Percentiles rank a stretch among this genome's conserved stretches.
These are phyloP conservation scores for Leccinum pachyderme DNA, from an alignment of 1,284 basidiomycete genomes.

Conservation along the genomic window DNA sequence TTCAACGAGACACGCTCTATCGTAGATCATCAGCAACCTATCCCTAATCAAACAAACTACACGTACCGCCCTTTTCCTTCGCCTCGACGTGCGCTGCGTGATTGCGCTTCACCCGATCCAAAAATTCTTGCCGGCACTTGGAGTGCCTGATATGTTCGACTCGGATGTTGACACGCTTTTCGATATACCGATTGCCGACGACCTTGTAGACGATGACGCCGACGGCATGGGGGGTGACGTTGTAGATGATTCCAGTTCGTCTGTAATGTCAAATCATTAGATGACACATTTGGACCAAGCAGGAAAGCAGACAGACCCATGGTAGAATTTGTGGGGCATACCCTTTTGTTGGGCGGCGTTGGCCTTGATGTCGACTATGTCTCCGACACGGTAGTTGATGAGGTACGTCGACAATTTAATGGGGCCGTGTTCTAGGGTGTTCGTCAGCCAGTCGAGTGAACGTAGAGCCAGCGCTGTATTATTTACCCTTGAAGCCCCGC, in stretches of 20 bases:
- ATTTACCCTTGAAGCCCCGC: conserved; percentile 90
- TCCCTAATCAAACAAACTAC: neutral
- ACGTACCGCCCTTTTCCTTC: conserved; percentile 86
- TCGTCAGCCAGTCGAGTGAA: conserved; percentile 16
- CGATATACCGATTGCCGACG: conserved; percentile 98
- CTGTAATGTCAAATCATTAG: conserved; percentile 39
- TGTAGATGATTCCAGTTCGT: conserved; percentile 97
- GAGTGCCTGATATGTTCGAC: conserved; percentile 98
- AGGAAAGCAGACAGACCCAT: conserved; percentile 58
- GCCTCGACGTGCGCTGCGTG: conserved; percentile 82
- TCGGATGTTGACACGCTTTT: conserved; percentile 99
- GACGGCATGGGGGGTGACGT: conserved; percentile 93
- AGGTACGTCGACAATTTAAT: conserved; percentile 93
- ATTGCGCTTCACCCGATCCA: conserved; percentile 95
- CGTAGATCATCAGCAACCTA: neutral
- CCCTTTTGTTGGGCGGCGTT: conserved; percentile 99
- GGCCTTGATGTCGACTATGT: conserved; percentile 99
- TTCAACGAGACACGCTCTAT: conserved; percentile 83
- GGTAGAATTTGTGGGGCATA: conserved; percentile 99
- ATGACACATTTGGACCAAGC: neutral
- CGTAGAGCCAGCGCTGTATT: neutral
- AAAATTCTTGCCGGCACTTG: conserved; percentile 98
- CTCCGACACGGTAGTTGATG: conserved; percentile 90
- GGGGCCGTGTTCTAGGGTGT: conserved; percentile 78
- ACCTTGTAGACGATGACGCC: conserved; percentile 99